These are phyloP conservation scores for Closterium sp. DNA, from an alignment of 139 green algal species.

Conservation along the genomic window DNA sequence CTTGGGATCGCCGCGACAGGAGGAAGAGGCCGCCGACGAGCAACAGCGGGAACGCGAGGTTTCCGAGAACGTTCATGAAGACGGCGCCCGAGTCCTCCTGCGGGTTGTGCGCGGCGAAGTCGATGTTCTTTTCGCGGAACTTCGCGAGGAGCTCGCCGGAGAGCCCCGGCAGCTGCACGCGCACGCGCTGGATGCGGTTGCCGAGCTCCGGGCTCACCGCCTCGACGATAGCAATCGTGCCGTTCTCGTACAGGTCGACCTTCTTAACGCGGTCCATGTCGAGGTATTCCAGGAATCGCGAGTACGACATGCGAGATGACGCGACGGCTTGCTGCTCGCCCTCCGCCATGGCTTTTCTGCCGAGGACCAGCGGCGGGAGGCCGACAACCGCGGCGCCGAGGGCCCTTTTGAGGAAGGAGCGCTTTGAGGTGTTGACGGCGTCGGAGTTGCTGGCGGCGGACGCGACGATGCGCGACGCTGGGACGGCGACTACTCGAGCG, in stretches of 20 bases:
- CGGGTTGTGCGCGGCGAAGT: constrained; percentile 96
- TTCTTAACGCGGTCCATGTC: constrained; percentile 99
- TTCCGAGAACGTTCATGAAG: constrained; percentile 73
- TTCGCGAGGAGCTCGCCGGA: constrained; percentile 89
- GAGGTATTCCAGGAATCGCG: constrained; percentile 98
- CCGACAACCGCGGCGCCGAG: constrained; percentile 24
- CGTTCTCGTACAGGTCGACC: constrained; percentile 99
- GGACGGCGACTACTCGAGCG: background rate
- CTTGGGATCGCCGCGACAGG: constrained; percentile 76
- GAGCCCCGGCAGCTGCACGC: constrained; percentile 96
- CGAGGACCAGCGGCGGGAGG: constrained; percentile 2
- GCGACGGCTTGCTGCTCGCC: constrained; percentile 66
- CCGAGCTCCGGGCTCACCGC: constrained; percentile 97
- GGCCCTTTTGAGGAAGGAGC: constrained; percentile 24
- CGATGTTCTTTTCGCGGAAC: constrained; percentile 97
- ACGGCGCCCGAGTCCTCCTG: constrained; percentile 89
- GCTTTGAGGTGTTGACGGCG: background rate
- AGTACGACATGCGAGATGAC: constrained; percentile 99
- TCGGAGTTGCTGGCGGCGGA: background rate
- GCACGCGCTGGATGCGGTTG: constrained; percentile 97
- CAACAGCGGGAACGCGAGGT: constrained; percentile 98
- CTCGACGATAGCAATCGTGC: constrained; percentile 99
- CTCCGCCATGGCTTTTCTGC: background rate
- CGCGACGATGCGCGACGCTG: background rate
- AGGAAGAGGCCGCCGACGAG: constrained; percentile 99